phyloP scores from a whole-genome alignment of 1,139 yeast genomes.

The Diutina catenulata region DNA sequence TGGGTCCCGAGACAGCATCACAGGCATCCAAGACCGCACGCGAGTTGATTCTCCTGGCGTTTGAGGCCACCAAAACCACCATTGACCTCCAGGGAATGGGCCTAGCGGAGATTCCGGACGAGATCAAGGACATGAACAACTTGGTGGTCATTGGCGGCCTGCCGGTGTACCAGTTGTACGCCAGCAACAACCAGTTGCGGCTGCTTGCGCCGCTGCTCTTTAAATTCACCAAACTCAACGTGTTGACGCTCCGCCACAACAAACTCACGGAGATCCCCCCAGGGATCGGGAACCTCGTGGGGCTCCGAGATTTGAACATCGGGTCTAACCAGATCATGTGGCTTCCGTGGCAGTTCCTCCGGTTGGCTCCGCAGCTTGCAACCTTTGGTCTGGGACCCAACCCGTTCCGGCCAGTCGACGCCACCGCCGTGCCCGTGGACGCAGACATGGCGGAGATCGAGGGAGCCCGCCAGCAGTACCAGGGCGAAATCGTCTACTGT shows the following conservation, averaged over 20 bases:
- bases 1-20: neutral
- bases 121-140: slow-evolving; percentile 40
- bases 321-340: slow-evolving; percentile 39
- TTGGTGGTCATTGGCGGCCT: slow-evolving; percentile 29
- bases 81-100: slow-evolving; percentile 32
- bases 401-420: slow-evolving; percentile 22
- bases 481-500: neutral
- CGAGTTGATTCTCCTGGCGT: slow-evolving; percentile 23
- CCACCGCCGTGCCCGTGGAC: slow-evolving; percentile 16
- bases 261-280: slow-evolving; percentile 40
- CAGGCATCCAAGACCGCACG: slow-evolving; percentile 16
- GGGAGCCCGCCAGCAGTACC: neutral
- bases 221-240: slow-evolving; percentile 34
- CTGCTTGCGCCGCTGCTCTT: slow-evolving; percentile 41
- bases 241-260: slow-evolving; percentile 42
- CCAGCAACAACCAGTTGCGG: slow-evolving; percentile 38
- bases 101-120: slow-evolving; percentile 38
- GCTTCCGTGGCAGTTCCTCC: slow-evolving; percentile 44
- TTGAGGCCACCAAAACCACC: slow-evolving; percentile 26
- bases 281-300: slow-evolving; percentile 28
- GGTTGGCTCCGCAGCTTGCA: slow-evolving; percentile 23
- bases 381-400: slow-evolving; percentile 40
- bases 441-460: no score
- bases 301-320: slow-evolving; percentile 37
- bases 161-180: slow-evolving; percentile 31